Evolutionary conservation across 176 grass and related monocot genomes (phyloP), one percentile per base, ranked within the genome.

Genomic region (Lolium perenne): DNA sequence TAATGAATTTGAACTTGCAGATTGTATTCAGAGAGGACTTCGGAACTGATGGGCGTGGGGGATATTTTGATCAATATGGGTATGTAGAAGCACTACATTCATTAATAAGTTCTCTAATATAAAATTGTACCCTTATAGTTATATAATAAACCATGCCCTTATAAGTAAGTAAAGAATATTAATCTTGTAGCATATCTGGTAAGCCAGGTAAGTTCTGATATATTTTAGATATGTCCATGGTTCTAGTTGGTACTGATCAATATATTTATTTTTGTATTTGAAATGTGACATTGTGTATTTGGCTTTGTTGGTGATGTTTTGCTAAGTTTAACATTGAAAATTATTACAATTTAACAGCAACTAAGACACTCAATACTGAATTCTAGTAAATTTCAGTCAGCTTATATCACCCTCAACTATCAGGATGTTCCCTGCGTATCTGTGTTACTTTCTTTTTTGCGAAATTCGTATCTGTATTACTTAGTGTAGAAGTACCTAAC

Each of bases 1-100:
- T 85, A 81, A 78, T 40, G 20, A 70, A 80, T 88, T 54, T 21
- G 85, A 80, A 63, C 68, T 56, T 92, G 71, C 90, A 99, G 97
- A 99, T 99, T 91, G 97, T 99, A 77, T 99, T 99, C 85, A 97
- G 97, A 80, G 95, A 97, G 71, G 87, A 97, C 90, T 97, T 97
- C 12, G 95, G 95, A 82, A 97, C 95, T 88, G 95, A 97, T 59
- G 95, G 95, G 7, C 95, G 95, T 90, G 95, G 95, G 76, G 95
- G 95, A 87, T 97, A 97, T 88, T 97, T 97, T 5, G 92, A 97
- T 53, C 93, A 98, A 90, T 98, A 95, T 86, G 96, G 96, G 96
- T 95, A 94, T 76, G 87, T 83, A 68, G 25, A 63, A 81, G 46
- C 49, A 74, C n/a, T 84, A 45, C 21, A 80, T 71, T 76, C 46